Conservation (phyloP, 441 rosid genomes). For the Croton setiger region DNA sequence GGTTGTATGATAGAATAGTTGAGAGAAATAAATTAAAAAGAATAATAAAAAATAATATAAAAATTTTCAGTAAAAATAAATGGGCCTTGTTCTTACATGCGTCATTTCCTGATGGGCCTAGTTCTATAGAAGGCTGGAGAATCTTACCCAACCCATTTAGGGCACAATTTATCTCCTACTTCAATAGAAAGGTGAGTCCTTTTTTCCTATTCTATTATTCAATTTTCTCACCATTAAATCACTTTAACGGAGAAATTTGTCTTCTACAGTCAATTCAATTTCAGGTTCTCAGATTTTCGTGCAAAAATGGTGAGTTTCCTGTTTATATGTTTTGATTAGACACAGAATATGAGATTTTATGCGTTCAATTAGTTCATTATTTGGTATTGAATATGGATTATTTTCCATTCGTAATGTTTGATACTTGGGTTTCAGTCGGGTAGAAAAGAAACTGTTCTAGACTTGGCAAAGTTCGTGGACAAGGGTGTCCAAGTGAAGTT, state of each 20-base stretch:
- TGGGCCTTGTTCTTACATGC: not conserved
- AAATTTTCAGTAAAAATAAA: too few relatives aligned
- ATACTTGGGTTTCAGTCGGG: conserved; percentile 51
- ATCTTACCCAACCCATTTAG: not conserved
- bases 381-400: not conserved
- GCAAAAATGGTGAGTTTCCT: not conserved
- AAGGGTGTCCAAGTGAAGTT: conserved; percentile 95
- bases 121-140: too few relatives aligned
- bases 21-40: too few relatives aligned
- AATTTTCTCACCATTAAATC: not conserved
- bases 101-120: not conserved
- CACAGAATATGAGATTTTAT: not conserved
- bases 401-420: not conserved
- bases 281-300: conserved; percentile 10
- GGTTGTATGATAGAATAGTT: too few relatives aligned
- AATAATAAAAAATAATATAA: too few relatives aligned
- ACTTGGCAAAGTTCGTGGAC: conserved; percentile 91
- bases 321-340: not conserved
- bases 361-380: not conserved
- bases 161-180: not conserved
- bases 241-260: not conserved
- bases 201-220: not conserved
- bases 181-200: not conserved
- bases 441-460: conserved; percentile 88
- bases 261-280: not conserved